Evolutionary conservation across 176 grass and related monocot species (phyloP), one percentile per base, ranked within the genome.

Genomic region (Bonia amplexicaulis): DNA sequence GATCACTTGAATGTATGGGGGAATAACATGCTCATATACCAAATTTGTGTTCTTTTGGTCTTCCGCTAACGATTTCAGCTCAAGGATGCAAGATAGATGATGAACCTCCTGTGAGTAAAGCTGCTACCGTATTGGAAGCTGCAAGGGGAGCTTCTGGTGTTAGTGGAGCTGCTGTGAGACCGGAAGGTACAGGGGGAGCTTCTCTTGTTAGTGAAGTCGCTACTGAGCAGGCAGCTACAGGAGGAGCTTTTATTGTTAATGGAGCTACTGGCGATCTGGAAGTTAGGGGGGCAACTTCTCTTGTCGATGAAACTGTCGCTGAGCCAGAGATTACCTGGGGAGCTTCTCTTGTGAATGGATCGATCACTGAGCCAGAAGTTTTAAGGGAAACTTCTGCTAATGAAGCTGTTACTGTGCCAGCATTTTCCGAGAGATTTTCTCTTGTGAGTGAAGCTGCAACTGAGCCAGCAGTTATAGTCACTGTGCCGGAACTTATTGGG

Each of bases 31-130:
- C 66, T 82, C 13, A 82, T 52, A 41, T 63, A 13, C 17, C 12
- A 55, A 55, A 14, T 45, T 55, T 66, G 22, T 72, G 35, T 65
- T 77, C 37, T 16, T 16, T 67, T 82, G 26, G 14, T 82, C 6
- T 25, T 72, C 15, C 8, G 6, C 19, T 4, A 15, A 16, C 5
- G 27, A 46, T 90, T 84, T 48, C 74, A 90, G 80, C 63, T 87
- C 82, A 80, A 59, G 39, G 37, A 44, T 79, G 74, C 25, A 59
- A 80, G 69, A 44, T 69, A 22, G 51, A 45, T 61, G 17, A 62
- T 74, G 60, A n/a, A 5, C 41, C 13, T 58, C 69, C 31, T 73
- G 33, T 22, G 15, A 84, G 33, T 22, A 55, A 80, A 76, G 33
- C 23, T 65, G 37, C 22, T 12, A 11, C 6, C 23, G 60, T 3